These are phyloP conservation scores for Blastocrithidia nonstop DNA, from an alignment of 208 protist genomes.

Conservation along the genomic window DNA sequence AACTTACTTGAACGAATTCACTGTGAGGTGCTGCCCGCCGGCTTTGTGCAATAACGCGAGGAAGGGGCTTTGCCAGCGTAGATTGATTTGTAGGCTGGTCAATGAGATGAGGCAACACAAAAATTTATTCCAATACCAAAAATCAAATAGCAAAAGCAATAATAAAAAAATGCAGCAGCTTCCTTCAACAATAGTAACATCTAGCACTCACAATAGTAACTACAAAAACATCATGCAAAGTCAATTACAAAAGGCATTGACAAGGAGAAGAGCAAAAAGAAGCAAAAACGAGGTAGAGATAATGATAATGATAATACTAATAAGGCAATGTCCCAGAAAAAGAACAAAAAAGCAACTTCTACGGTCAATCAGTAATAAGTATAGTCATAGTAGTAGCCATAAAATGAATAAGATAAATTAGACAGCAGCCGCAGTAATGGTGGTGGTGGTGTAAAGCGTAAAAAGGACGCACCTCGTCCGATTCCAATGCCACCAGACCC, in stretches of 20 bases:
- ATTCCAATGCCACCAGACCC: slow-evolving; percentile 70
- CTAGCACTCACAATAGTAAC: no score
- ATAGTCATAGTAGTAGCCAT: no score
- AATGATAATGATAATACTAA: no score
- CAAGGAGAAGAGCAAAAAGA: slow-evolving; percentile 11
- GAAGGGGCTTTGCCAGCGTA: slow-evolving; percentile 16
- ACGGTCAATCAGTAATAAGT: background rate
- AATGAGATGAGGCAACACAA: slow-evolving; percentile 51
- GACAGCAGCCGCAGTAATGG: slow-evolving; percentile 7
- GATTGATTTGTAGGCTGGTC: slow-evolving; percentile 44
- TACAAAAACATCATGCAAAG: no score
- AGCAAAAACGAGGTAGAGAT: slow-evolving; percentile 8
- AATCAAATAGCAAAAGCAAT: slow-evolving; percentile 10
- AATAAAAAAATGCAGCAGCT: no score
- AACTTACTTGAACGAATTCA: slow-evolving; percentile 96
- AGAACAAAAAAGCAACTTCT: background rate
- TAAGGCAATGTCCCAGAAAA: slow-evolving; percentile 2
- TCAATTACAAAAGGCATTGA: no score
- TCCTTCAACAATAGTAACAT: no score
- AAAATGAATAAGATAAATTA: slow-evolving; percentile 8
- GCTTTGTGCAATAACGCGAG: slow-evolving; percentile 59
- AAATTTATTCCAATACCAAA: slow-evolving; percentile 55
- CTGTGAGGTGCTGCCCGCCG: slow-evolving; percentile 61
- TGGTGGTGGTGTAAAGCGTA: background rate
- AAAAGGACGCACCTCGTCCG: slow-evolving; percentile 50